Evolutionary conservation across 495 filamentous ascomycete species (phyloP).

Genomic region (Xylaria telfairii): DNA sequence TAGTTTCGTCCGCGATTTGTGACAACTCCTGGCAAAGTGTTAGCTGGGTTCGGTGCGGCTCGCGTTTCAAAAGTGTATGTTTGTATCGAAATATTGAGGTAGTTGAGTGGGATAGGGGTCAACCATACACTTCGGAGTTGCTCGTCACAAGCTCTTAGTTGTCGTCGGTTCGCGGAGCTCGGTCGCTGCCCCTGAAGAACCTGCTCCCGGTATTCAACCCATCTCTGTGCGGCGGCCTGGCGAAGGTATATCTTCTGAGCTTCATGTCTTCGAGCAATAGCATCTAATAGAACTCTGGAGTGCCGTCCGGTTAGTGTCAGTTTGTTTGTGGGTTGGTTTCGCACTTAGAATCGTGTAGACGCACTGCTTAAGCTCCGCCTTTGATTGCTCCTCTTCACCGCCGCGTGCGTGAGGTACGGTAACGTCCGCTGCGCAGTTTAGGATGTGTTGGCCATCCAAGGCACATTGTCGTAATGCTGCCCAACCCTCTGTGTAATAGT

Average conservation of each 20-base stretch:
- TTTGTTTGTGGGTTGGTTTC: not conserved
- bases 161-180: conserved; percentile 60
- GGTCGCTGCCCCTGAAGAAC: conserved; percentile 70
- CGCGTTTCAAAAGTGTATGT: not conserved
- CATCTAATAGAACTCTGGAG: conserved; percentile 75
- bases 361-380: conserved; percentile 77
- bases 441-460: conserved; percentile 74
- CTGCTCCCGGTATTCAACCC: conserved; percentile 74
- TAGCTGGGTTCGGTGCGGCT: conserved; percentile 18
- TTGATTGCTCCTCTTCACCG: conserved; percentile 71
- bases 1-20: conserved; percentile 68
- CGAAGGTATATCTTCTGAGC: conserved; percentile 85
- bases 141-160: conserved; percentile 64
- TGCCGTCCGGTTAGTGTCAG: conserved; percentile 30
- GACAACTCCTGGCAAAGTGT: conserved; percentile 65
- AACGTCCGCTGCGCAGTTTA: conserved; percentile 68
- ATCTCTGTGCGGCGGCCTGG: conserved; percentile 76
- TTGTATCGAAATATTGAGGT: not conserved
- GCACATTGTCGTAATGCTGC: conserved; percentile 75
- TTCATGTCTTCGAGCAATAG: conserved; percentile 79
- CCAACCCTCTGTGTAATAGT: conserved; percentile 82
- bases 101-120: conserved; percentile 6
- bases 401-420: conserved; percentile 63
- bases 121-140: conserved; percentile 66
- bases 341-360: conserved; percentile 29